Conservation (phyloP, 202 grass and related monocot species). For the Panicum virgatum region DNA sequence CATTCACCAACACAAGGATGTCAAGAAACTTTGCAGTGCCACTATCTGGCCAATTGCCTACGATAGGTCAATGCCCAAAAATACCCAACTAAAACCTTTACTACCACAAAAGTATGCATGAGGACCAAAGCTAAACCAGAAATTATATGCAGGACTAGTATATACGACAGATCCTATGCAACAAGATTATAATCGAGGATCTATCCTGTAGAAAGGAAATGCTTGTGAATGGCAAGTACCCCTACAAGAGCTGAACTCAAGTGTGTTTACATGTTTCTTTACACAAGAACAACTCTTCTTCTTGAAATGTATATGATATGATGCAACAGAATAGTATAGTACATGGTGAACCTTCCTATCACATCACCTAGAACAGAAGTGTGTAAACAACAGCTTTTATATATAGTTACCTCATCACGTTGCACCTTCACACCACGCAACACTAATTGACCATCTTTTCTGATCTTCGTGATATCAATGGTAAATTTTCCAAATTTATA, state of each 20-base stretch:
- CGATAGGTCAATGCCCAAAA: slow-evolving; percentile 7
- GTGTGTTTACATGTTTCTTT: not conserved
- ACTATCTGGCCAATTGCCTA: not conserved
- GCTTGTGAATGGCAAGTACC: no score
- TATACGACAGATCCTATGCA: no score
- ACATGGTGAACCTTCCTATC: not conserved
- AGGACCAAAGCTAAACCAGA: no score
- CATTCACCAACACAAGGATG: no score
- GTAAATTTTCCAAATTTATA: slow-evolving; percentile 69
- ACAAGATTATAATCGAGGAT: no score
- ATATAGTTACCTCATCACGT: slow-evolving; percentile 56
- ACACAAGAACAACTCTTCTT: slow-evolving; percentile 10
- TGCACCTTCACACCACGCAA: slow-evolving; percentile 69
- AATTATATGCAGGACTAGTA: no score
- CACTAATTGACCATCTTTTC: slow-evolving; percentile 39
- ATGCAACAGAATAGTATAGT: slow-evolving; percentile 27
- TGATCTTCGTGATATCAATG: slow-evolving; percentile 43
- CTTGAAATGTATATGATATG: not conserved
- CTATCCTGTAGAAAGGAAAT: no score
- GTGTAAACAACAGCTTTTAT: not conserved
- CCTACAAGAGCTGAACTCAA: not conserved
- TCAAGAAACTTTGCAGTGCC: not conserved
- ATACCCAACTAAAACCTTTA: not conserved
- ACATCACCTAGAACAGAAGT: slow-evolving; percentile 26
- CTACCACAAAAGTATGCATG: not conserved